phyloP scores from a whole-genome alignment of 1,139 yeast genomes.

The Candida glucosophila region DNA sequence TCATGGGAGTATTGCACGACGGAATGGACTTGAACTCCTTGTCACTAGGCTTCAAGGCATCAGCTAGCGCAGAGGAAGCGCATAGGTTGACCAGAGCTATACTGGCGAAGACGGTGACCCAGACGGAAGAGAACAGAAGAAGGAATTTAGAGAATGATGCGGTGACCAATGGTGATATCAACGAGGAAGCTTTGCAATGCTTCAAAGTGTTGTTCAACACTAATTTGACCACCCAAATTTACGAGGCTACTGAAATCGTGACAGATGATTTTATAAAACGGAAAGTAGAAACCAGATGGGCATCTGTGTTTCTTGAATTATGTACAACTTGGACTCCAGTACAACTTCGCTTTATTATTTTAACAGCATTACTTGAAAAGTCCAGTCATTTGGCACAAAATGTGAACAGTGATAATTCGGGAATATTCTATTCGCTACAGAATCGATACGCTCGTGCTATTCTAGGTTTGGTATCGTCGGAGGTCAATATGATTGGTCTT shows the following conservation, averaged over 20 bases:
- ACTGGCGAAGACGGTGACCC: constrained; percentile 21
- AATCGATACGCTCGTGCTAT: constrained; percentile 43
- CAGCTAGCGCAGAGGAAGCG: too few species aligned
- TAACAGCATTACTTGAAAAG: constrained; percentile 36
- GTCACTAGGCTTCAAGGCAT: too few species aligned
- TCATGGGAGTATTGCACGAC: constrained; percentile 26
- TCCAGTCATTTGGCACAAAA: constrained; percentile 15
- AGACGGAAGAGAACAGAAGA: constrained; percentile 9
- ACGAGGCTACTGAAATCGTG: constrained; percentile 37
- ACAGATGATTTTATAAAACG: constrained; percentile 24
- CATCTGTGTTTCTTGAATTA: constrained; percentile 48
- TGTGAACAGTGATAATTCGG: constrained; percentile 12
- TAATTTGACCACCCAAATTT: constrained; percentile 39
- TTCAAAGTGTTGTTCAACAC: constrained; percentile 44
- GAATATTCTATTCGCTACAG: constrained; percentile 29
- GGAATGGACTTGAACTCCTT: too few species aligned
- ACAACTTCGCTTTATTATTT: constrained; percentile 68
- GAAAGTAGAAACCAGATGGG: constrained; percentile 34
- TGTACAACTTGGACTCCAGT: constrained; percentile 82
- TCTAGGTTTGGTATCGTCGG: constrained; percentile 65
- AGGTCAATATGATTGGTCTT: constrained; percentile 79
- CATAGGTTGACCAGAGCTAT: constrained; percentile 19
- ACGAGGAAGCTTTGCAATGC: constrained; percentile 34
- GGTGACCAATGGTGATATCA: constrained; percentile 18
- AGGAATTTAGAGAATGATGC: constrained; percentile 22